Conservation (phyloP, 1,284 basidiomycete genomes). For the Cutaneotrichosporon sp. region DNA sequence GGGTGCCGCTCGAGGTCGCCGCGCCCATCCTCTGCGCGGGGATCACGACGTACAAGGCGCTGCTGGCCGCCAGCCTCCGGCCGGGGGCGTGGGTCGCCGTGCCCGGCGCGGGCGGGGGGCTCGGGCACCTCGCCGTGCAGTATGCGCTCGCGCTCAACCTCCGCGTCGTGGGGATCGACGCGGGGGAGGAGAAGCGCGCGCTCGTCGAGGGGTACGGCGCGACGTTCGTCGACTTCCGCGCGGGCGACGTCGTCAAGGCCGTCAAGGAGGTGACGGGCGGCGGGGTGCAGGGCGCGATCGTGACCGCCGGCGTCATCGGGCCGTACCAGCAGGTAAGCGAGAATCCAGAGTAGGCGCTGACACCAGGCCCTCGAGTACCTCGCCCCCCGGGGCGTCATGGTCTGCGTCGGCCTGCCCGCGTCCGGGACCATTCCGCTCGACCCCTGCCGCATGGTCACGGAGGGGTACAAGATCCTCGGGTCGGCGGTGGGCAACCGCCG, state of each 20-base stretch:
- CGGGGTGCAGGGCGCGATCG: neutral
- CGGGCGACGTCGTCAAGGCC: neutral
- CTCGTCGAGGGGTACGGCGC: neutral
- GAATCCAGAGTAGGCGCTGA: neutral
- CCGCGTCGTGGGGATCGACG: constrained; percentile 74
- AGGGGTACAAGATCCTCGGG: neutral
- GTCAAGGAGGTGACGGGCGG: neutral
- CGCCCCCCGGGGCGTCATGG: neutral
- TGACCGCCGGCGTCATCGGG: constrained; percentile 1
- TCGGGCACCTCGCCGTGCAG: constrained; percentile 63
- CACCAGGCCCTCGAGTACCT: constrained; percentile 1
- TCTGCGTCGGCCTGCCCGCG: constrained; percentile 3
- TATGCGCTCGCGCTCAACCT: constrained; percentile 73
- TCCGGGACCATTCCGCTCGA: neutral
- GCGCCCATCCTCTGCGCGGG: constrained; percentile 80
- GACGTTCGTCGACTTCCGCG: neutral
- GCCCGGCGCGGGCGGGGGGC: constrained; percentile 56
- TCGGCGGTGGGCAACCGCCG: neutral
- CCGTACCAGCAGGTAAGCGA: constrained; percentile 5
- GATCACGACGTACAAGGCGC: constrained; percentile 65
- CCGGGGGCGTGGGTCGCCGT: constrained; percentile 78
- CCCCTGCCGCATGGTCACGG: neutral
- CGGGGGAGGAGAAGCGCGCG: neutral
- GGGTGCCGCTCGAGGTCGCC: constrained; percentile 66
- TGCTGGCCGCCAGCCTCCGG: constrained; percentile 67